Evolutionary conservation across 805 yeast species (phyloP).

Genomic region (Teunomyces pallodes): DNA sequence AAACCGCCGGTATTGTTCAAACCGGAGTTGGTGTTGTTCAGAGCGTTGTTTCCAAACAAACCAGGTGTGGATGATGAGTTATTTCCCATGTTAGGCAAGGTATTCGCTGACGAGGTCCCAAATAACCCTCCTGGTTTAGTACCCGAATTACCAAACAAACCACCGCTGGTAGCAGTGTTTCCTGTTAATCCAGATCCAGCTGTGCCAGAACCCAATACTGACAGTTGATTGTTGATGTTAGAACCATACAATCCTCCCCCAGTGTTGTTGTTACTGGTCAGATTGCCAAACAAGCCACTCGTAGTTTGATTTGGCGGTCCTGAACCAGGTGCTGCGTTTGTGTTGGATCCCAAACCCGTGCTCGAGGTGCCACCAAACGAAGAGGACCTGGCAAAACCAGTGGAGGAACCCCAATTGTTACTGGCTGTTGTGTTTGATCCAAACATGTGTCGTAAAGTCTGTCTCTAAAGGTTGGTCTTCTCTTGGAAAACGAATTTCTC

Average conservation of each 20-base stretch:
- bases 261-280: slow-evolving; percentile 3
- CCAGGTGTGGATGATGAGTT: slow-evolving; percentile 4
- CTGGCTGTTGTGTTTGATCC: slow-evolving; percentile 11
- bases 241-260: slow-evolving; percentile 3
- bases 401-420: slow-evolving; percentile 19
- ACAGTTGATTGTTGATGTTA: slow-evolving; percentile 3
- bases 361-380: slow-evolving; percentile 16
- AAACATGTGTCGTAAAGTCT: slow-evolving; percentile 7
- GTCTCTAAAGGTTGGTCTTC: not conserved
- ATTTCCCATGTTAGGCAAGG: not conserved
- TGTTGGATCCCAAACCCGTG: slow-evolving; percentile 11
- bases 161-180: slow-evolving; percentile 11
- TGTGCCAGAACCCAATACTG: slow-evolving; percentile 4
- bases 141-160: slow-evolving; percentile 20
- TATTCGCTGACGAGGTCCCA: slow-evolving; percentile 12
- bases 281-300: slow-evolving; percentile 5
- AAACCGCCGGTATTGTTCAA: not conserved
- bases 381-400: slow-evolving; percentile 21
- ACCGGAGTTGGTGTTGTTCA: not conserved
- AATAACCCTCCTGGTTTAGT: slow-evolving; percentile 15
- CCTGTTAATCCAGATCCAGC: slow-evolving; percentile 12
- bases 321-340: slow-evolving; percentile 7
- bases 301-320: slow-evolving; percentile 17
- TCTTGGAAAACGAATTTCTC: slow-evolving; percentile 6
- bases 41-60: slow-evolving; percentile 18